Conservation (phyloP, 2,329 filamentous ascomycete genomes). For the Colletotrichum somersetense region DNA sequence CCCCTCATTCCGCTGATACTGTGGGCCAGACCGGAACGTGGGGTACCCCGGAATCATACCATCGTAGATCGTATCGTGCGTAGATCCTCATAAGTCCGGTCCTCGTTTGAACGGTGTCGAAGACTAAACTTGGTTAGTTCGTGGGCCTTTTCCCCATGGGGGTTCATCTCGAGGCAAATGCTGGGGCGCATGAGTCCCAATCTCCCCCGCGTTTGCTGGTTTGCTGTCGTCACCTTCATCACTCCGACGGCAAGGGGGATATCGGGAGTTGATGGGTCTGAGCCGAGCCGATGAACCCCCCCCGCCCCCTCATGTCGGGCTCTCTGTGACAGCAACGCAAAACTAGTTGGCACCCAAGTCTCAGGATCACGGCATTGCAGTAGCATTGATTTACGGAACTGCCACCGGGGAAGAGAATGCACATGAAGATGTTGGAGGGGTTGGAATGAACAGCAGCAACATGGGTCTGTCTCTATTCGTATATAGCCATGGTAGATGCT, state of each 20-base stretch:
- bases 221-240: no score
- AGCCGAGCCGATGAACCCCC: slow-evolving; percentile 28
- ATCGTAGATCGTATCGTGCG: neutral
- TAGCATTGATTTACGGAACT: no score
- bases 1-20: slow-evolving; percentile 19
- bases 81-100: neutral
- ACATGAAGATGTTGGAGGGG: no score
- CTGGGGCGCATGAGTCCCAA: neutral
- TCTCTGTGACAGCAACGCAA: neutral
- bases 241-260: no score
- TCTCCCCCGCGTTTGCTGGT: neutral
- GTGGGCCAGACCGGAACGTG: slow-evolving; percentile 8
- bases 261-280: slow-evolving; percentile 21
- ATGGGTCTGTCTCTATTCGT: neutral
- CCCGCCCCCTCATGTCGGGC: neutral
- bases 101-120: no score
- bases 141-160: slow-evolving; percentile 7
- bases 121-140: neutral
- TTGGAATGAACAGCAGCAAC: no score
- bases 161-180: neutral
- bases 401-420: neutral
- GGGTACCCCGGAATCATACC: neutral
- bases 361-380: neutral
- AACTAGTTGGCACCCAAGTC: neutral
- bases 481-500: neutral